phyloP scores from a whole-genome alignment of 2,329 filamentous ascomycete genomes.

The Colletotrichum gigasporum region DNA sequence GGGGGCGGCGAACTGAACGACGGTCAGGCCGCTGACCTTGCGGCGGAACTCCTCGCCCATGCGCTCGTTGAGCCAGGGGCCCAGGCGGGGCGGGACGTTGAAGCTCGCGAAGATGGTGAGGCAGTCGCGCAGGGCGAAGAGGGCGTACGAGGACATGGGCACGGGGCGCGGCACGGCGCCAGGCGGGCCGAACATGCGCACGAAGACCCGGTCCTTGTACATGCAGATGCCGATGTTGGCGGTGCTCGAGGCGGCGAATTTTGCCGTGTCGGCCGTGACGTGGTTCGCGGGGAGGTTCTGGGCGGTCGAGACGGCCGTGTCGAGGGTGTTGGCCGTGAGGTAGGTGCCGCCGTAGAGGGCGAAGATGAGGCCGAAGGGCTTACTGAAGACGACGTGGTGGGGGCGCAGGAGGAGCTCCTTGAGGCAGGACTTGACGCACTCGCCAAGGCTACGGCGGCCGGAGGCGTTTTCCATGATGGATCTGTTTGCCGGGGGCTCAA shows the following conservation, averaged over 20 bases:
- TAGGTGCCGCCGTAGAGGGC: constrained; percentile 90
- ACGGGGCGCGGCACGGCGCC: constrained; percentile 64
- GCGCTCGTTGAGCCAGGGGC: constrained; percentile 70
- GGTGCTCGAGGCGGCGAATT: constrained; percentile 83
- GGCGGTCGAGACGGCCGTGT: constrained; percentile 78
- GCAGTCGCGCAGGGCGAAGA: constrained; percentile 86
- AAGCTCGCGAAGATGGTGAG: constrained; percentile 92
- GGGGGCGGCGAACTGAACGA: constrained; percentile 84
- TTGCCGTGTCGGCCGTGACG: constrained; percentile 78
- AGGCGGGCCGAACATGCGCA: constrained; percentile 79
- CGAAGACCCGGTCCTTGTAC: constrained; percentile 90
- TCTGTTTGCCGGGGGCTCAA: constrained; percentile 50
- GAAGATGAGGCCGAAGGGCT: constrained; percentile 75
- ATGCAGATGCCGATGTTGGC: constrained; percentile 88
- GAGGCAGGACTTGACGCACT: constrained; percentile 69
- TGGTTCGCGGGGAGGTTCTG: constrained; percentile 63
- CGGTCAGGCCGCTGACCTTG: constrained; percentile 61
- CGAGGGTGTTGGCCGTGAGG: constrained; percentile 85
- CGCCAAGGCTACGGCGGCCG: constrained; percentile 67
- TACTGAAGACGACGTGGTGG: constrained; percentile 68
- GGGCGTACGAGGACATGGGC: constrained; percentile 74
- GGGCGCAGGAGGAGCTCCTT: constrained; percentile 66
- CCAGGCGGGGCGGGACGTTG: constrained; percentile 84
- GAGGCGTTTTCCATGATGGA: constrained; percentile 87
- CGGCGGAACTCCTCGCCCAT: constrained; percentile 62